These are phyloP conservation scores for Rhodotorula diobovata DNA, from an alignment of 768 basidiomycete species.

Conservation along the genomic window DNA sequence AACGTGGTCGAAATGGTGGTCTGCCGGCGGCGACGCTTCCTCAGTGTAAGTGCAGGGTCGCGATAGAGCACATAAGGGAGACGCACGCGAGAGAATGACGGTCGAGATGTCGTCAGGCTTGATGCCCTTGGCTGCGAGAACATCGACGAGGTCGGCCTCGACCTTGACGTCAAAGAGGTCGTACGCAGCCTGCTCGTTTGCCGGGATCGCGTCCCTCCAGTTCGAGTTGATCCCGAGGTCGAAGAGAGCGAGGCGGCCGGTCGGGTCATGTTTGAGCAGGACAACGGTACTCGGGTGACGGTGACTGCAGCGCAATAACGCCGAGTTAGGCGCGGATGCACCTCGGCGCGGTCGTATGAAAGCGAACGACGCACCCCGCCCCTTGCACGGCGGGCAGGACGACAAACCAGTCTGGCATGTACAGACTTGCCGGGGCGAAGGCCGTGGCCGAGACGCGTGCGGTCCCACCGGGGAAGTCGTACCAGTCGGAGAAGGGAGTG, in stretches of 20 bases:
- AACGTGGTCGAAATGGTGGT: slow-evolving; percentile 33
- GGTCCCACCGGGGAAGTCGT: slow-evolving; percentile 9
- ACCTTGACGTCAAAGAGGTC: neutral
- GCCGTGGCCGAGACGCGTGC: slow-evolving; percentile 4
- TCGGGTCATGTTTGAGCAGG: slow-evolving; percentile 19
- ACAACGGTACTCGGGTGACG: slow-evolving; percentile 14
- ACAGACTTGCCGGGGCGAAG: neutral
- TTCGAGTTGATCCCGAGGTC: slow-evolving; percentile 18
- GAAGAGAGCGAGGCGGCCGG: slow-evolving; percentile 18
- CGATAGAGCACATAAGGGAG: neutral
- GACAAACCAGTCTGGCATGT: neutral
- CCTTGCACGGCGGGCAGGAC: neutral
- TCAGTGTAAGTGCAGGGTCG: too few relatives aligned
- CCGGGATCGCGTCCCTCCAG: neutral
- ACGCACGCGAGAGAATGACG: slow-evolving; percentile 23
- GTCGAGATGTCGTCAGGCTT: slow-evolving; percentile 5
- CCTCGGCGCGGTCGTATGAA: too few relatives aligned
- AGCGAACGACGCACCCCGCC: too few relatives aligned
- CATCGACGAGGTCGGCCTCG: slow-evolving; percentile 4
- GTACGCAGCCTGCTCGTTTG: neutral
- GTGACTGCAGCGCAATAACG: neutral
- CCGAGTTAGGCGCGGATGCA: too few relatives aligned
- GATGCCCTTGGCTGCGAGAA: slow-evolving; percentile 9
- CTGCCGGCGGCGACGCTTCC: neutral
- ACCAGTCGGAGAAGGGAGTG: neutral